Percentiles rank a stretch among this genome's conserved stretches.
Evolutionary conservation across 2,329 filamentous ascomycete species (phyloP).

Genomic region (Myotisia sp.): DNA sequence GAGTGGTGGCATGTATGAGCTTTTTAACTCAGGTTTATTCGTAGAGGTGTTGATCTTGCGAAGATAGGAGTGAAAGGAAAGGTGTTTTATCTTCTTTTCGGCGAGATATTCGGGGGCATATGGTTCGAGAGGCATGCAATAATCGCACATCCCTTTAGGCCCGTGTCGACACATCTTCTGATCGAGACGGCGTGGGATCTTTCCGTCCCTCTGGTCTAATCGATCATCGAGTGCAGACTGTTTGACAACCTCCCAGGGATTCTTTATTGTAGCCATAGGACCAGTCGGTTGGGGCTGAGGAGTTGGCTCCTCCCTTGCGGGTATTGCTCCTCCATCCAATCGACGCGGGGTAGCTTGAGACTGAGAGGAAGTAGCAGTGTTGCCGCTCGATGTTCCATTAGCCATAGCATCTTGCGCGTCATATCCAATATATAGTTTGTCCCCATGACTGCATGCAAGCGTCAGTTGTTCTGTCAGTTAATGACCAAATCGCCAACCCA

Average conservation of each 20-base stretch:
- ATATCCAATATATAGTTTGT: constrained; percentile 80
- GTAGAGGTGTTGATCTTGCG: constrained; percentile 92
- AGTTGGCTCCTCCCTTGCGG: constrained; percentile 44
- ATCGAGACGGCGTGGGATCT: constrained; percentile 63
- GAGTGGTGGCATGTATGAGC: constrained; percentile 89
- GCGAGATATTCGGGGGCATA: constrained; percentile 78
- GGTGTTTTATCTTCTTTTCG: constrained; percentile 97
- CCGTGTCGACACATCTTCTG: constrained; percentile 87
- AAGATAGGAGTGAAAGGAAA: constrained; percentile 88
- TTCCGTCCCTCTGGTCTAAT: constrained; percentile 77
- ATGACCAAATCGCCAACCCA: not conserved
- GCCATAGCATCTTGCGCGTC: constrained; percentile 40
- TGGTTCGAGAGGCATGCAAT: constrained; percentile 92
- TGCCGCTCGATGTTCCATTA: constrained; percentile 34
- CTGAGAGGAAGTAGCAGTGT: constrained; percentile 14
- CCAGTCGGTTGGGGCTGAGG: constrained; percentile 44
- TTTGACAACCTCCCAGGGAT: constrained; percentile 82
- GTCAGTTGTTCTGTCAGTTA: not conserved
- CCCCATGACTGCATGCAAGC: constrained; percentile 55
- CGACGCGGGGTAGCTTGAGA: constrained; percentile 18
- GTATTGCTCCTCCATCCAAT: constrained; percentile 25
- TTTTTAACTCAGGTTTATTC: constrained; percentile 86
- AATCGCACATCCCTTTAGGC: constrained; percentile 96
- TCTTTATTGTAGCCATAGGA: constrained; percentile 53
- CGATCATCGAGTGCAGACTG: constrained; percentile 79